These are phyloP conservation scores for Diplodia scrobiculata DNA, from an alignment of 2,329 filamentous ascomycete species.

Conservation along the genomic window DNA sequence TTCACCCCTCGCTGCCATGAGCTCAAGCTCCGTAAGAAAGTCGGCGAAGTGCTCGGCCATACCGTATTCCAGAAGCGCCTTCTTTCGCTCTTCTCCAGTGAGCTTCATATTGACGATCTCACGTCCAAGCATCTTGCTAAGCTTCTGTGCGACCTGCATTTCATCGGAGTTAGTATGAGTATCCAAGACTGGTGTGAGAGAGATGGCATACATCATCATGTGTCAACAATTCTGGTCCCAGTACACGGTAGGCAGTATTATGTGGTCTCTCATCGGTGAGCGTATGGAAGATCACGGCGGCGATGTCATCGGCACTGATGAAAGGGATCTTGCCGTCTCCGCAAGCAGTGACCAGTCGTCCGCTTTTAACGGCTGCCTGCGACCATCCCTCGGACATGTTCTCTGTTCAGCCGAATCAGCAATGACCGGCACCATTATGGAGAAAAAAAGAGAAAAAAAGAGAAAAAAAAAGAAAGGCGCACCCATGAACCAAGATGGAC, in stretches of 20 bases:
- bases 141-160: constrained; percentile 30
- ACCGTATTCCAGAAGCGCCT: neutral
- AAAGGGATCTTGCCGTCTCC: constrained; percentile 52
- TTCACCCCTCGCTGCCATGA: neutral
- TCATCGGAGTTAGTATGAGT: neutral
- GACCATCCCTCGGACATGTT: constrained; percentile 48
- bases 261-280: constrained; percentile 46
- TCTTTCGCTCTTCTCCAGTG: constrained; percentile 15
- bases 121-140: constrained; percentile 16
- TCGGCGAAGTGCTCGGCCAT: neutral
- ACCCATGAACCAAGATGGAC: constrained; percentile 56
- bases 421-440: neutral
- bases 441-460: neutral
- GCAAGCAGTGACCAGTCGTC: constrained; percentile 51
- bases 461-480: constrained; percentile 1
- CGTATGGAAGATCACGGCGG: constrained; percentile 48
- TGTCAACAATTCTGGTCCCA: constrained; percentile 41
- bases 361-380: constrained; percentile 41
- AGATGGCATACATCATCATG: constrained; percentile 37
- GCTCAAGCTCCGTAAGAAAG: constrained; percentile 1
- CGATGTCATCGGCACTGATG: constrained; percentile 53
- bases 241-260: constrained; percentile 47
- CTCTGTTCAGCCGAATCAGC: constrained; percentile 39
- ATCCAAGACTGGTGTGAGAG: neutral
- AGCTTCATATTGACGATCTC: constrained; percentile 23